Base-by-base conservation (phyloP, 2,329 filamentous ascomycete genomes). In the Colletotrichum sp. region DNA sequence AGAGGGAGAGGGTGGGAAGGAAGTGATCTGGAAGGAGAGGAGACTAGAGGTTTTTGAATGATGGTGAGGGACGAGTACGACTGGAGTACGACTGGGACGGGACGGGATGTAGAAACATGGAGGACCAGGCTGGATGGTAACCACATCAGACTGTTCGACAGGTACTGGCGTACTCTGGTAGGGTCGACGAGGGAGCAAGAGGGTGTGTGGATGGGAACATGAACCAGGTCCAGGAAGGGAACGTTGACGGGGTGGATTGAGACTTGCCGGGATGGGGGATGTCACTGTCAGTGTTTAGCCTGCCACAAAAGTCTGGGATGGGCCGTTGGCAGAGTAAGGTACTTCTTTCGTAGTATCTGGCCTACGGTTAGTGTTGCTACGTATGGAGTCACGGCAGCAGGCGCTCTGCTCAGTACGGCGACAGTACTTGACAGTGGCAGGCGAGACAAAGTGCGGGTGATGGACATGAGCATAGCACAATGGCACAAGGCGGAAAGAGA, bases 21-120 rank as follows among this genome's bases (percentile, higher is more conserved):
- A 75, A 75, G 67, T 48, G 28, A 66, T 75, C 6, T 26, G 75
- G 57, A 76, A 52, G 60, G 70, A 62, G 75, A 77, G 77, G 79
- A 80, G 78, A 80, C 80, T 80, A 81, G 81, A 80, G 83, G 81
- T 81, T 86, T 86, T 86, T 86, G 80, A 86, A 86, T 85, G 83
- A 78, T 79, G 71, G 75, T 52, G 59, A 73, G 57, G 69, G 77
- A 75, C 72, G 77, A 80, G 79, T 79, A 48, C 44, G 44, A 48
- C 44, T 48, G 44, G 44, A 48, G 44, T 22, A 48, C 44, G 44
- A 48, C 44, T 48, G 44, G 44, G 44, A 48, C 44, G 80, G 59
- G 59, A 64, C 22, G 44, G 64, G 28, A 67, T 24, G 16, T 32
- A 73, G 57, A 60, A 63, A 65, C 63, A 75, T 72, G 68, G 60